Conservation (phyloP, 345 rosid genomes). For the Laguncularia racemosa region DNA sequence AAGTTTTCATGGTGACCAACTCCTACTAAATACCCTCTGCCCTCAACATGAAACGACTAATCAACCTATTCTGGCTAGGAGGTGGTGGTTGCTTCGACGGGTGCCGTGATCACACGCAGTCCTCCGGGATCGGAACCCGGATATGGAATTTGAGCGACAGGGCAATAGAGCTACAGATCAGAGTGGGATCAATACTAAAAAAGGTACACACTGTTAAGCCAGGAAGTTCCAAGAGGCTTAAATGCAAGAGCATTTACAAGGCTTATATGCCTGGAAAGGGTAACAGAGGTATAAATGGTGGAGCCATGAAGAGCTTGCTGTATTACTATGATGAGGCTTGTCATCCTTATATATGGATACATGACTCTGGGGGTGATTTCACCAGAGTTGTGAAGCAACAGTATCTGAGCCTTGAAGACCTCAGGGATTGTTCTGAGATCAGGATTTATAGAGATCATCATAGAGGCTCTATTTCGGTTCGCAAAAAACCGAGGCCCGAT, state of each 20-base stretch:
- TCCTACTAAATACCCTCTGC: constrained; percentile 10
- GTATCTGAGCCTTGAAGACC: constrained; percentile 74
- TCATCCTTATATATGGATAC: constrained; percentile 81
- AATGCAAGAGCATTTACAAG: constrained; percentile 66
- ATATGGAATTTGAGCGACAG: constrained; percentile 73
- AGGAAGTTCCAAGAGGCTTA: constrained; percentile 67
- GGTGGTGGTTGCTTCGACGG: constrained; percentile 60
- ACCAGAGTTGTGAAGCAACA: constrained; percentile 87
- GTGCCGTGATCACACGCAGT: constrained; percentile 51
- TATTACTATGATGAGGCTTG: constrained; percentile 71
- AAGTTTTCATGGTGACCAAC: background rate
- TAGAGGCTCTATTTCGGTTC: constrained; percentile 62
- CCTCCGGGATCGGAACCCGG: constrained; percentile 49
- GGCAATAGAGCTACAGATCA: constrained; percentile 65
- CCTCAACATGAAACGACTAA: constrained; percentile 30
- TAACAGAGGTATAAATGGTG: constrained; percentile 9
- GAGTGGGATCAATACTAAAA: constrained; percentile 78
- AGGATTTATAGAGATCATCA: constrained; percentile 60
- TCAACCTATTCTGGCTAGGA: constrained; percentile 31
- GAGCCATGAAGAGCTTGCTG: constrained; percentile 48
- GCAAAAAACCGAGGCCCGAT: constrained; percentile 72
- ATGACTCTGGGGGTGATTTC: constrained; percentile 60
- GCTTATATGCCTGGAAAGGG: constrained; percentile 50
- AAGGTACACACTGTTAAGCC: constrained; percentile 76
- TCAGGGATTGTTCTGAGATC: constrained; percentile 76